Conservation (phyloP, 208 protist genomes). For the Leishmania turanica region DNA sequence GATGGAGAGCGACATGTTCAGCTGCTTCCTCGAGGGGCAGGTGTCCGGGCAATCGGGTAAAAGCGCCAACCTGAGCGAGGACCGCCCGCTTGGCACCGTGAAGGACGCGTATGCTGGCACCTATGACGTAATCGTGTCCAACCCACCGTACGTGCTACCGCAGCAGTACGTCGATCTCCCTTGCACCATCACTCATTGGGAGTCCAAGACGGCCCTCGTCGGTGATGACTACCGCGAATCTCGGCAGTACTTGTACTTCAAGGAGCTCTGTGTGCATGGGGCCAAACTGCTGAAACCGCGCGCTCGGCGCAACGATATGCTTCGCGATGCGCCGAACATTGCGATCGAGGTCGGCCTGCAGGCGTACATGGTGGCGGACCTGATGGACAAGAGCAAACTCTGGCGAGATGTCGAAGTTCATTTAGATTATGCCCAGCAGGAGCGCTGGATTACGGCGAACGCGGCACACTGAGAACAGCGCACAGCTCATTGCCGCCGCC, state of each 20-base stretch:
- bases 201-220: slow-evolving; percentile 84
- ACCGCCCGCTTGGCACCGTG: slow-evolving; percentile 17
- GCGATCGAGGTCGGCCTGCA: slow-evolving; percentile 82
- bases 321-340: slow-evolving; percentile 63
- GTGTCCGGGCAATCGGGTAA: background rate
- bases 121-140: slow-evolving; percentile 87
- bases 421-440: slow-evolving; percentile 73
- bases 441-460: slow-evolving; percentile 78
- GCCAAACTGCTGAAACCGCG: slow-evolving; percentile 59
- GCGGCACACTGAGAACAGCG: slow-evolving; percentile 42
- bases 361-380: slow-evolving; percentile 66
- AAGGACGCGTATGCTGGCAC: slow-evolving; percentile 26
- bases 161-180: slow-evolving; percentile 78
- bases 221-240: slow-evolving; percentile 68
- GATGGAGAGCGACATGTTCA: slow-evolving; percentile 83
- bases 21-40: slow-evolving; percentile 38
- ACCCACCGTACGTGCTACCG: slow-evolving; percentile 86
- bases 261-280: slow-evolving; percentile 82
- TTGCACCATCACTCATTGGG: slow-evolving; percentile 66
- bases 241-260: slow-evolving; percentile 85
- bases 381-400: slow-evolving; percentile 68
- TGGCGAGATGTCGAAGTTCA: slow-evolving; percentile 77
- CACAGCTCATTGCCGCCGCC: background rate
- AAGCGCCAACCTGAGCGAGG: background rate
- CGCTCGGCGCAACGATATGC: slow-evolving; percentile 24